Evolutionary conservation across 1,139 yeast species (phyloP), one percentile per base, ranked within the genome.

Genomic region (Candida labiduridarum): DNA sequence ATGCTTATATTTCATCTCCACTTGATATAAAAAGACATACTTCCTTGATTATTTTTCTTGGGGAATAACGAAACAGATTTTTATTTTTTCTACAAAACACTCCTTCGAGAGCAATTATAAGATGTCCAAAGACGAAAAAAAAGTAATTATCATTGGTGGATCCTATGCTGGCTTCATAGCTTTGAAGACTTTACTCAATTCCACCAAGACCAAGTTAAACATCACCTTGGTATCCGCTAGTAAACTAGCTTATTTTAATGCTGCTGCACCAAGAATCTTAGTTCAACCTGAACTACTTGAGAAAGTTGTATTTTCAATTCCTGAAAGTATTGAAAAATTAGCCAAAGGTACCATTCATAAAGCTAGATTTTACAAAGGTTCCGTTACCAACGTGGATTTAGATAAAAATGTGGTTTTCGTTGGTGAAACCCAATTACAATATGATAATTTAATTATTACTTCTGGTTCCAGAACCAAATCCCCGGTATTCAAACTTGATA

Each of bases 361-460:
- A 5, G 51, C 36, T 15, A 47, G 41, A 16, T 64, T 60, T 41
- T 44, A 64, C 25, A 51, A 64, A 46, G 72, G 66, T 1, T 51
- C 51, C n/a, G 76, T 59, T 6, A 52, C 55, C 2, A 34, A 51
- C 0, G 65, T 68, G 10, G 66, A 69, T 49, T 59, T 70, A 12
- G 64, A 62, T 2, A 44, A 44, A 2, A 46, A 52, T 31, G 18
- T 39, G 4, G 50, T 55, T 2, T 39, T 46, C 15, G 41, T 57
- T 3, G 52, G 57, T 25, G 36, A 42, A 1, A 58, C 59, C 8
- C 55, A 56, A 11, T 38, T 44, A 1, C 27, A 27, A 1, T 73
- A 69, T 55, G 74, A 72, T 50, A 58, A 65, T 45, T 63, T 72
- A 52, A 59, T 72, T 6, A 53, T 74, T 42, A 74, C 77, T 11